Evolutionary conservation across 2,329 filamentous ascomycete species (phyloP).

Genomic region (Chrysosporium keratinophilum): DNA sequence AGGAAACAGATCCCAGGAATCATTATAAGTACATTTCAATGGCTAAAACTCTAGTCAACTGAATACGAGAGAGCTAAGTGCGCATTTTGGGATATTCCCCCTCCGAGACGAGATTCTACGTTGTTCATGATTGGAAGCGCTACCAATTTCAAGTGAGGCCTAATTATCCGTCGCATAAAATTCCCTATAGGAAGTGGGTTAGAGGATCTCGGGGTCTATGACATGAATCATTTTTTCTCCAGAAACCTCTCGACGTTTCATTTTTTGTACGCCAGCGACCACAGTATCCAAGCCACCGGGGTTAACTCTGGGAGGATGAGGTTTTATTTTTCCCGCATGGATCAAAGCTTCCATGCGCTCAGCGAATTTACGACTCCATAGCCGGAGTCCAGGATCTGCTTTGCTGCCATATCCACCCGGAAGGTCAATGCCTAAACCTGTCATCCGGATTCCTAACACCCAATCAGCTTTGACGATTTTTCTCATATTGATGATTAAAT

Average conservation of each 20-base stretch:
- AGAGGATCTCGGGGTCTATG: not conserved
- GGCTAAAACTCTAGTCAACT: too few species aligned
- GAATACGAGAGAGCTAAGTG: too few species aligned
- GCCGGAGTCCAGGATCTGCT: conserved; percentile 7
- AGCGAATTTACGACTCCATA: not conserved
- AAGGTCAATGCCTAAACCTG: conserved; percentile 15
- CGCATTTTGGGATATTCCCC: too few species aligned
- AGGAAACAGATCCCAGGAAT: too few species aligned
- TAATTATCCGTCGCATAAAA: not conserved
- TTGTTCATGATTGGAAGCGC: too few species aligned
- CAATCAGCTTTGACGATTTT: conserved; percentile 15
- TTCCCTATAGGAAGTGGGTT: not conserved
- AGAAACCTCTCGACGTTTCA: conserved; percentile 1
- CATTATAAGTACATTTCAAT: too few species aligned
- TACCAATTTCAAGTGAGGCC: too few species aligned
- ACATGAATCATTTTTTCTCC: not conserved
- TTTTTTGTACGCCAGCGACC: not conserved
- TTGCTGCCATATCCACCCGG: conserved; percentile 9
- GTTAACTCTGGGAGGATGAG: conserved; percentile 1
- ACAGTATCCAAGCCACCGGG: not conserved
- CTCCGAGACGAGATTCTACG: too few species aligned
- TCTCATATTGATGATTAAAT: not conserved
- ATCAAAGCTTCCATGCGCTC: conserved; percentile 4
- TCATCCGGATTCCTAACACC: conserved; percentile 16
- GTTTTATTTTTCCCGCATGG: conserved; percentile 3